A percentile compares a stretch with the other conserved stretches of the same genome.
These are phyloP conservation scores for Gardenia jasminoides DNA, from an alignment of 257 asterid genomes.

Conservation along the genomic window DNA sequence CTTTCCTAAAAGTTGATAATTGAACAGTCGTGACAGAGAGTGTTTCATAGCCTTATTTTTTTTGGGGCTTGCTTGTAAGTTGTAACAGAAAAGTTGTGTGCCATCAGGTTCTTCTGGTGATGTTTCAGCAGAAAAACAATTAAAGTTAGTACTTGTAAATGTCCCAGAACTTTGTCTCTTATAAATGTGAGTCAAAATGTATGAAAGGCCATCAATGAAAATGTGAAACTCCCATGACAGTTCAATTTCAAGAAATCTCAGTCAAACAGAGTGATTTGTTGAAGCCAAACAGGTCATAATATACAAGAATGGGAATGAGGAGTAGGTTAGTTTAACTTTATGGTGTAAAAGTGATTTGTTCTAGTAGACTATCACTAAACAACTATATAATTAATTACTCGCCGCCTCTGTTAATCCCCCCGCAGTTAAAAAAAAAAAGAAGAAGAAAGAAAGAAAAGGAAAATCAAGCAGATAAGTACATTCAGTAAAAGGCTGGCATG, in stretches of 20 bases:
- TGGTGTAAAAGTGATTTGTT: background rate
- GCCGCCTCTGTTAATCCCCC: slow-evolving; percentile 16
- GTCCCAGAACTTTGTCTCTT: background rate
- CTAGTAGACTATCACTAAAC: background rate
- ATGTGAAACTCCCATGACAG: too few species aligned
- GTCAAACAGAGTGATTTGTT: too few species aligned
- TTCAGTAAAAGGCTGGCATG: slow-evolving; percentile 25
- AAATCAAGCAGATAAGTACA: slow-evolving; percentile 13
- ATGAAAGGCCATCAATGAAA: background rate
- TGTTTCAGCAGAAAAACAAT: too few species aligned
- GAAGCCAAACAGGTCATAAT: background rate
- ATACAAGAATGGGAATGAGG: background rate
- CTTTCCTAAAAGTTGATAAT: too few species aligned
- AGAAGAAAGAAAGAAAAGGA: background rate
- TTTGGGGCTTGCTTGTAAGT: too few species aligned
- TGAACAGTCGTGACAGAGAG: too few species aligned
- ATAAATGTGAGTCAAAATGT: background rate
- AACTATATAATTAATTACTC: background rate
- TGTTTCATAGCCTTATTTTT: too few species aligned
- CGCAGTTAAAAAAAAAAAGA: background rate
- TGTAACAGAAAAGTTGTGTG: too few species aligned
- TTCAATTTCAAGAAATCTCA: too few species aligned
- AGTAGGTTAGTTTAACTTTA: background rate
- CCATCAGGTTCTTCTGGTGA: too few species aligned
- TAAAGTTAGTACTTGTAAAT: too few species aligned